Percentiles rank a stretch among this genome's conserved stretches.
Conservation (phyloP, 2,329 filamentous ascomycete species). For the Albophoma yamanashiensis region DNA sequence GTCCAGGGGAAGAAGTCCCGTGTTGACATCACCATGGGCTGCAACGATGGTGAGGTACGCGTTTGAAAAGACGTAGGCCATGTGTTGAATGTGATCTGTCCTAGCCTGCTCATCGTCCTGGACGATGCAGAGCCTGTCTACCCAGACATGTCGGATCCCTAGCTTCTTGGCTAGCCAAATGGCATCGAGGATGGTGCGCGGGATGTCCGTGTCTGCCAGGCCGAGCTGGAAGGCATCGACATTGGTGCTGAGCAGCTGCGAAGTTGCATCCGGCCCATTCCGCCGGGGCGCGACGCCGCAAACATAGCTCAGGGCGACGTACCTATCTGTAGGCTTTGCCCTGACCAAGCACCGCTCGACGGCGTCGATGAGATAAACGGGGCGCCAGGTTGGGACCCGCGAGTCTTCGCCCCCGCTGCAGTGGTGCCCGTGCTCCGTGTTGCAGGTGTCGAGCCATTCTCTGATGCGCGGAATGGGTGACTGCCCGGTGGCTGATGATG, state of each 20-base stretch:
- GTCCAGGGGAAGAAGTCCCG: slow-evolving; percentile 25
- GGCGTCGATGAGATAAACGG: slow-evolving; percentile 29
- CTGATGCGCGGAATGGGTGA: slow-evolving; percentile 27
- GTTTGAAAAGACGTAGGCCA: slow-evolving; percentile 34
- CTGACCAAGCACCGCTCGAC: slow-evolving; percentile 27
- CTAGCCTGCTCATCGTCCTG: slow-evolving; percentile 30
- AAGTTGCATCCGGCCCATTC: slow-evolving; percentile 13
- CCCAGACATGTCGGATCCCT: slow-evolving; percentile 32
- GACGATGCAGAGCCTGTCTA: slow-evolving; percentile 33
- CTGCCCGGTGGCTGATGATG: slow-evolving; percentile 18
- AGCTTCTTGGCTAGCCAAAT: slow-evolving; percentile 33
- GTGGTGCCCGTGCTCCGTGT: slow-evolving; percentile 28
- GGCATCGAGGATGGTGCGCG: slow-evolving; percentile 30
- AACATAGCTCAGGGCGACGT: slow-evolving; percentile 36
- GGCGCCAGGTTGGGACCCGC: slow-evolving; percentile 23
- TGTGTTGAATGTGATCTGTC: slow-evolving; percentile 28
- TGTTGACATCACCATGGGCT: slow-evolving; percentile 26
- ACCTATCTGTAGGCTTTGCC: slow-evolving; percentile 26
- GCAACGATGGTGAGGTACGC: slow-evolving; percentile 33
- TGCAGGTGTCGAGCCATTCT: slow-evolving; percentile 33
- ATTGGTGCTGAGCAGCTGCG: slow-evolving; percentile 24
- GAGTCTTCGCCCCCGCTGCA: slow-evolving; percentile 19
- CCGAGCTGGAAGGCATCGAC: slow-evolving; percentile 22
- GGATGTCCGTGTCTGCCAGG: slow-evolving; percentile 26
- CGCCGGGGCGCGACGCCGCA: slow-evolving; percentile 22